Conservation (phyloP, 139 green algal genomes). For the Closterium sp. region DNA sequence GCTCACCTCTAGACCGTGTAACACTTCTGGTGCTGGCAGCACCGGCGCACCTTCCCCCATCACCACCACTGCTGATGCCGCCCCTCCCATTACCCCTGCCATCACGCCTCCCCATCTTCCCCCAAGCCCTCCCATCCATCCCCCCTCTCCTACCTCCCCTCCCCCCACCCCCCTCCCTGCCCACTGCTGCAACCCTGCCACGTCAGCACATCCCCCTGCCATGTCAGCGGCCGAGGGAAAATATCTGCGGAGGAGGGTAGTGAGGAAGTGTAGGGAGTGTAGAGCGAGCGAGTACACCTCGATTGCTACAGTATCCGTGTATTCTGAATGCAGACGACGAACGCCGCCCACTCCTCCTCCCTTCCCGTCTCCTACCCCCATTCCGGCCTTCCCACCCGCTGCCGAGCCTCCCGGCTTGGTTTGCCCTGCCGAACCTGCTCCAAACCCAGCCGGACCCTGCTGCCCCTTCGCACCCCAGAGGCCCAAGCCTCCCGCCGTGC, state of each 20-base stretch:
- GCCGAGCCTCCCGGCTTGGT: neutral
- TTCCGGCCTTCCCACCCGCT: neutral
- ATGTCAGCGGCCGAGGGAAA: neutral
- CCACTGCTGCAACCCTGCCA: neutral
- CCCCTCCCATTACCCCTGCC: neutral
- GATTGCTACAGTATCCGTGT: neutral
- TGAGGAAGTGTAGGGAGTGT: neutral
- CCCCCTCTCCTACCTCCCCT: neutral
- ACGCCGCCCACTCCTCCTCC: neutral
- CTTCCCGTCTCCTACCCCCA: neutral
- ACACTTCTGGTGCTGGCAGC: neutral
- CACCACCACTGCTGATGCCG: neutral
- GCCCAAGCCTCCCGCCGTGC: neutral
- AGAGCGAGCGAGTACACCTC: neutral
- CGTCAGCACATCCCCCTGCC: neutral
- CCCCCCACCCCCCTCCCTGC: neutral
- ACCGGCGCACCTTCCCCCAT: neutral
- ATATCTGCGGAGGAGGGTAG: neutral
- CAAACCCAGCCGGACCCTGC: neutral
- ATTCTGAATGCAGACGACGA: neutral
- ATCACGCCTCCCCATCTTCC: neutral
- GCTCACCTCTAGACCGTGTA: neutral
- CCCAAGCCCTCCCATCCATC: neutral
- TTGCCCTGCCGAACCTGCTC: neutral
- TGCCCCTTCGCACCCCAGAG: neutral